These are phyloP conservation scores for Sanguinoderma infundibulare DNA, from an alignment of 1,284 basidiomycete species.

Conservation along the genomic window DNA sequence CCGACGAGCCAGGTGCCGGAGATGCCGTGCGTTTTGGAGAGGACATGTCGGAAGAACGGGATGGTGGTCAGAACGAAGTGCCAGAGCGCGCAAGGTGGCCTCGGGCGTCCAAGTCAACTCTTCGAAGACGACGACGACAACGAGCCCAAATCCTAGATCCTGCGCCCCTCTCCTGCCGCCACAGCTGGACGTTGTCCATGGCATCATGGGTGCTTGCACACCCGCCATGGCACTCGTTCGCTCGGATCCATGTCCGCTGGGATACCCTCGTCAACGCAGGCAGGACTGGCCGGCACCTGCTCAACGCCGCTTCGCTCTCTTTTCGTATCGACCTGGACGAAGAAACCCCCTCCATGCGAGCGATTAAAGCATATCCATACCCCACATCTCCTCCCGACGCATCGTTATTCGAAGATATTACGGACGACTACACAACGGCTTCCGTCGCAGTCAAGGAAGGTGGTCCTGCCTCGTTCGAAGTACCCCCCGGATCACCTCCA, in stretches of 20 bases:
- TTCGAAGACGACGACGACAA: neutral
- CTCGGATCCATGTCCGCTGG: slow-evolving; percentile 24
- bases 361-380: slow-evolving; percentile 34
- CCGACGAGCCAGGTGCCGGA: slow-evolving; percentile 56
- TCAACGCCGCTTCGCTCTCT: slow-evolving; percentile 24
- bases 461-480: neutral
- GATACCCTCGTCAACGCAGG: slow-evolving; percentile 18
- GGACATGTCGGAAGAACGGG: slow-evolving; percentile 29
- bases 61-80: slow-evolving; percentile 15
- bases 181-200: slow-evolving; percentile 23
- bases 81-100: neutral
- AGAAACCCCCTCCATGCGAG: slow-evolving; percentile 37
- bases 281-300: slow-evolving; percentile 19
- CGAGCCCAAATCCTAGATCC: neutral
- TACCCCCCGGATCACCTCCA: neutral
- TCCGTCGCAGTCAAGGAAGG: neutral
- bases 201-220: slow-evolving; percentile 33
- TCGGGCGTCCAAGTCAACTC: neutral
- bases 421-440: slow-evolving; percentile 30
- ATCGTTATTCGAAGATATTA: slow-evolving; percentile 37
- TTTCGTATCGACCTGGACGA: slow-evolving; percentile 23
- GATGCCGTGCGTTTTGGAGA: slow-evolving; percentile 78
- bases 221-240: slow-evolving; percentile 27
- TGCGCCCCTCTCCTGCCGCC: slow-evolving; percentile 3
- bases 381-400: slow-evolving; percentile 31